Percentiles rank a stretch among this genome's conserved stretches.
These are phyloP conservation scores for Colletotrichum musae DNA, from an alignment of 2,329 filamentous ascomycete genomes.

Conservation along the genomic window DNA sequence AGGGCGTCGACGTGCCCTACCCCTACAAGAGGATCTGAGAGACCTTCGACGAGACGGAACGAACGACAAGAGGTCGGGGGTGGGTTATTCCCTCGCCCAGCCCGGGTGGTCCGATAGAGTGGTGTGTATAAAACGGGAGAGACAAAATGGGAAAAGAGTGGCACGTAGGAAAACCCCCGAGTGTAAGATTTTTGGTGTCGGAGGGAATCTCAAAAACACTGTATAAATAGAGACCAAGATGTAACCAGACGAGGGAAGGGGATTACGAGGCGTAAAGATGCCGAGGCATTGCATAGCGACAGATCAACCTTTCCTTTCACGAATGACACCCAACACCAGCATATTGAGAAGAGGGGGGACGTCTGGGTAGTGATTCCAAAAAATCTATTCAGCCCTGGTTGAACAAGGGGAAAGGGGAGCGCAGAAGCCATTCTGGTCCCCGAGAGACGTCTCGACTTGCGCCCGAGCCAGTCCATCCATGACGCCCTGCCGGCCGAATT, in stretches of 20 bases:
- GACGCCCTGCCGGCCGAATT: slow-evolving; percentile 33
- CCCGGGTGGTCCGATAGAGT: too few species aligned
- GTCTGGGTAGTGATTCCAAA: slow-evolving; percentile 19
- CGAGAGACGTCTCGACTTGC: slow-evolving; percentile 31
- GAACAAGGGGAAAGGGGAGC: slow-evolving; percentile 22
- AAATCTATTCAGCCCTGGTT: slow-evolving; percentile 21
- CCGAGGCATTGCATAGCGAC: slow-evolving; percentile 21
- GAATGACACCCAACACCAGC: too few species aligned
- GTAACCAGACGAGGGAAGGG: neutral
- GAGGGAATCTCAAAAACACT: slow-evolving; percentile 13
- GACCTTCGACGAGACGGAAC: too few species aligned
- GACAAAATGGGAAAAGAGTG: too few species aligned
- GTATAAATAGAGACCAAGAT: slow-evolving; percentile 15
- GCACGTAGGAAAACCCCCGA: neutral
- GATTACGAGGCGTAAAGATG: slow-evolving; percentile 3
- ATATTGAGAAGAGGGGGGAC: neutral
- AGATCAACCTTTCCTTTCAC: neutral
- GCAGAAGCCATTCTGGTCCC: slow-evolving; percentile 35
- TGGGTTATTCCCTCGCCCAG: too few species aligned
- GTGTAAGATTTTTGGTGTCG: slow-evolving; percentile 13
- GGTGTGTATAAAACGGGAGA: too few species aligned
- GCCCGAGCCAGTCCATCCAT: slow-evolving; percentile 31
- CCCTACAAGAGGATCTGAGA: slow-evolving; percentile 63
- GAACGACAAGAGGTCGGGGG: too few species aligned
- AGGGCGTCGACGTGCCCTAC: slow-evolving; percentile 81